phyloP scores from a whole-genome alignment of 2,329 filamentous ascomycete genomes.

The Aspergillus arachidicola region DNA sequence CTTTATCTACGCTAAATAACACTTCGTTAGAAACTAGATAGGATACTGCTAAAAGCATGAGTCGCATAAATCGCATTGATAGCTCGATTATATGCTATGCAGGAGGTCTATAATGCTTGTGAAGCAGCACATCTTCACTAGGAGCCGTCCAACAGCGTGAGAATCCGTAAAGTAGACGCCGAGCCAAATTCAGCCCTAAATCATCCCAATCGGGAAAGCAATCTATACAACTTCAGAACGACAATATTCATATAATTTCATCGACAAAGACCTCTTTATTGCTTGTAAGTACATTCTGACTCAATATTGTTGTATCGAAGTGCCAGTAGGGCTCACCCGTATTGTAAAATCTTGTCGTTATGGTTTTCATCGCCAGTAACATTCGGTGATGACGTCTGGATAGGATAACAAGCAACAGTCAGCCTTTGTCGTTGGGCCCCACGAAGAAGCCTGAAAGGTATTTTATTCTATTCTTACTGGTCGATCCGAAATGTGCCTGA shows the following conservation, averaged over 20 bases:
- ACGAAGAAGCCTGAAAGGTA: background rate
- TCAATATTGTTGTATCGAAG: background rate
- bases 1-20: too few relatives aligned
- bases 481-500: background rate
- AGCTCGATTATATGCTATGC: too few relatives aligned
- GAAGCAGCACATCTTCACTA: background rate
- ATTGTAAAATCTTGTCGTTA: background rate
- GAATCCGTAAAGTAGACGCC: background rate
- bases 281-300: background rate
- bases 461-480: background rate
- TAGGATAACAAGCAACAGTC: too few relatives aligned
- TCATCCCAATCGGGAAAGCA: background rate
- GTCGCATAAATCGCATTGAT: too few relatives aligned
- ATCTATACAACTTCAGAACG: background rate
- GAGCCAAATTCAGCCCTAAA: background rate
- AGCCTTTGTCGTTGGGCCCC: too few relatives aligned
- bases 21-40: too few relatives aligned
- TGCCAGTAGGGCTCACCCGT: background rate
- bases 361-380: too few relatives aligned
- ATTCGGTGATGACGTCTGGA: too few relatives aligned
- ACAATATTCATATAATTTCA: background rate
- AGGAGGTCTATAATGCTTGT: background rate
- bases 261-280: background rate
- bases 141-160: background rate
- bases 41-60: too few relatives aligned